Evolutionary conservation across 371 early-diverging fungal genomes (phyloP), one percentile per base, ranked within the genome.

Genomic region (Funneliformis caledonium): DNA sequence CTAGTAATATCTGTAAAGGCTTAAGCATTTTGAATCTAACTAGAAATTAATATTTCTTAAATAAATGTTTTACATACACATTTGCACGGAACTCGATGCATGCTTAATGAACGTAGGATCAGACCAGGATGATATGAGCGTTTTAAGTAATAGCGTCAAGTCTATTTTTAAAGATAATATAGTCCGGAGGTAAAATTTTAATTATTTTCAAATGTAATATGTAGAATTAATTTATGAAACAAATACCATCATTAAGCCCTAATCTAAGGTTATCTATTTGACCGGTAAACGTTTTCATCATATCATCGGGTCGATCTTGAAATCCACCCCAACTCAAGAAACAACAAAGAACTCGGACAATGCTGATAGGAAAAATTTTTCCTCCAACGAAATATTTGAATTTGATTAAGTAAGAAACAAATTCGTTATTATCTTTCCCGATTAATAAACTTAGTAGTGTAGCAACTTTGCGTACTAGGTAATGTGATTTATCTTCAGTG

Each of bases 51-150:
- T 4, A 16, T 9, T 26, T 65, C 9, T 31, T 11, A 43, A 5
- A 45, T 56, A 64, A 11, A 45, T 14, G 10, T 11, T 11, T 2
- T 47, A 68, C 78, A 31, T 79, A 79, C 80, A 79, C 12, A 56
- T 37, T 70, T 79, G 80, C 22, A 9, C n/a, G 19, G 43, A n/a
- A 26, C 16, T 79, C 4, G 80, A 70, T 12, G 50, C 80, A 69
- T 79, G 80, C 19, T 79, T 79, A n/a, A 70, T 45, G 31, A 79
- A 79, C 12, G 80, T 79, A 11, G 72, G 70, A 56, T 79, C 80
- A 16, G 80, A 79, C 80, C 80, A 79, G 11, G 60, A 48, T 12
- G 61, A 43, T 45, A 70, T 59, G n/a, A 79, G 61, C 9, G 59
- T 56, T 48, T 70, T 70, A 19, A 79, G 50, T 37, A 79, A 19